Percentiles rank a stretch among this genome's conserved stretches.
Evolutionary conservation across 208 protist genomes (phyloP).

Genomic region (Acanthamoeba sp.): DNA sequence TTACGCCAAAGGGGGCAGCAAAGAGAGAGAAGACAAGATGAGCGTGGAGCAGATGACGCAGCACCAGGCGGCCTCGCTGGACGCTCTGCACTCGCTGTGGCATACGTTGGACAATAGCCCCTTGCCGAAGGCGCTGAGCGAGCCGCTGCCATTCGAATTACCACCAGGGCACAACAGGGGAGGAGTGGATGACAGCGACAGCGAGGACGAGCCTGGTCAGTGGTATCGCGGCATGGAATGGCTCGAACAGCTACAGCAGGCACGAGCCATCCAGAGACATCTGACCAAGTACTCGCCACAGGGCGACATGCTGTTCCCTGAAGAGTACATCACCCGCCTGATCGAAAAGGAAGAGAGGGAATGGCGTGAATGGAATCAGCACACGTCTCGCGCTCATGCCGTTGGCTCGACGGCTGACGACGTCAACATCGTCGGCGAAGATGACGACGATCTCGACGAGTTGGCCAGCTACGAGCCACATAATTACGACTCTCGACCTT

Average conservation of each 20-base stretch:
- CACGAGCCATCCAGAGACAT: conserved; percentile 9
- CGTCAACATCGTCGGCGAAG: neutral
- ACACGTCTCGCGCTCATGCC: neutral
- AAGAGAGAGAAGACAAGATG: neutral
- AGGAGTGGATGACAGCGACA: neutral
- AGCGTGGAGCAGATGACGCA: neutral
- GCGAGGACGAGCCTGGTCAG: neutral
- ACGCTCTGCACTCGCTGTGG: neutral
- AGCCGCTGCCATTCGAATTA: conserved; percentile 15
- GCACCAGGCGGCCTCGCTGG: conserved; percentile 6
- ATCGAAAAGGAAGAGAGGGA: conserved; percentile 27
- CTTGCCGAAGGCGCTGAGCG: neutral
- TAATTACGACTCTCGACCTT: no score
- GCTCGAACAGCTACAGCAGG: neutral
- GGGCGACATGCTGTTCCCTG: conserved; percentile 31
- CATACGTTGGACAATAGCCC: conserved; percentile 1
- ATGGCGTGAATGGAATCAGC: conserved; percentile 46
- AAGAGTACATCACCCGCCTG: neutral
- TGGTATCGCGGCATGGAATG: conserved; percentile 41
- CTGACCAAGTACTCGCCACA: neutral
- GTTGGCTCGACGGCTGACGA: neutral
- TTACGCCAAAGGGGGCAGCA: neutral
- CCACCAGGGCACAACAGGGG: neutral
- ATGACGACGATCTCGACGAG: conserved; percentile 36
- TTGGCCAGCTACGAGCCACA: neutral